phyloP scores from a whole-genome alignment of 2,329 filamentous ascomycete species.

The Fusarium sororula region DNA sequence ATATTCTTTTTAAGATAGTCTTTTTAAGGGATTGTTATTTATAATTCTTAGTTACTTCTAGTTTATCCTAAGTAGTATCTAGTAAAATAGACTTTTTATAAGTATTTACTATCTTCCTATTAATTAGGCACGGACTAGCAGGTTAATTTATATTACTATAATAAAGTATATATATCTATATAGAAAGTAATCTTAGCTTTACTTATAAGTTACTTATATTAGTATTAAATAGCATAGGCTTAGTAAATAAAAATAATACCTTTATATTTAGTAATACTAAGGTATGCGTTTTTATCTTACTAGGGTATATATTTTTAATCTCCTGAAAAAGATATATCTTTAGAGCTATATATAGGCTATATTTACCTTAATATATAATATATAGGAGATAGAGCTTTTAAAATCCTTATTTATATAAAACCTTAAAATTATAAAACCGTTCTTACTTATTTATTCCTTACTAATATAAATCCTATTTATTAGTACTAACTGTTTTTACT shows the following conservation, averaged over 20 bases:
- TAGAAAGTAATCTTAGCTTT: neutral
- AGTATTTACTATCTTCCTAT: conserved; percentile 7
- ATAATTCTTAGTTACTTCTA: neutral
- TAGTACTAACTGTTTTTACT: neutral
- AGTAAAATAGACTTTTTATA: neutral
- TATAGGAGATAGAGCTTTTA: neutral
- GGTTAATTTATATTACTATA: too few species aligned
- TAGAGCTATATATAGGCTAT: neutral
- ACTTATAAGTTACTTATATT: neutral
- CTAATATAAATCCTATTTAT: neutral
- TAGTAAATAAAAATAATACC: neutral
- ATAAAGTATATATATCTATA: too few species aligned
- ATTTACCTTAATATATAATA: neutral
- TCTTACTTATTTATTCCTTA: neutral
- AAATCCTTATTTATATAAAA: neutral
- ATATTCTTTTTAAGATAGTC: neutral
- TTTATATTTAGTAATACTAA: neutral
- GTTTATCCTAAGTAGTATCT: conserved; percentile 1
- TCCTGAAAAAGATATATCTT: neutral
- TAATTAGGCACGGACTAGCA: conserved; percentile 1
- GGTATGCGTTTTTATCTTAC: neutral
- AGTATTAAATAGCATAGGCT: neutral
- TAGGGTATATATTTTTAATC: neutral
- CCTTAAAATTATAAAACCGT: neutral
- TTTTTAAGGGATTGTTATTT: neutral